phyloP scores from a whole-genome alignment of 495 filamentous ascomycete species.

The Annulohypoxylon nitens region DNA sequence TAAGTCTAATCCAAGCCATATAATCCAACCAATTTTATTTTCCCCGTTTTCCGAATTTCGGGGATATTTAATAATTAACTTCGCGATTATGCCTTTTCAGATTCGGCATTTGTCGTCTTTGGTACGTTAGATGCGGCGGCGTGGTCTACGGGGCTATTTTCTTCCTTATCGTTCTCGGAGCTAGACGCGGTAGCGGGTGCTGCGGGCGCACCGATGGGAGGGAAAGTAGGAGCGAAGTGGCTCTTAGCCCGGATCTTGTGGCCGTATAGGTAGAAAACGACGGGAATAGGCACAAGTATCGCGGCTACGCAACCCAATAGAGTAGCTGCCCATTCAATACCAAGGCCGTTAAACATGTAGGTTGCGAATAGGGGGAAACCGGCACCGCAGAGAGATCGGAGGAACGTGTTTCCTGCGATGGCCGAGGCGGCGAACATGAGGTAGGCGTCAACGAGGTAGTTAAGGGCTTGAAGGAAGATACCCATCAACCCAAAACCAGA shows the following conservation, averaged over 20 bases:
- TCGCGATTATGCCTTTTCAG: constrained; percentile 36
- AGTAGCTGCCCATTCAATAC: constrained; percentile 82
- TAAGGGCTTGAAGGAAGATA: constrained; percentile 87
- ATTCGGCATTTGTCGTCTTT: constrained; percentile 32
- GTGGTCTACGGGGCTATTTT: constrained; percentile 33
- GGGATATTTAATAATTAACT: background rate
- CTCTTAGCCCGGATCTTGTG: constrained; percentile 73
- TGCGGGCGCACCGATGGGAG: constrained; percentile 30
- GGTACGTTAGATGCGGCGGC: constrained; percentile 48
- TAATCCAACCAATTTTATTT: constrained; percentile 12
- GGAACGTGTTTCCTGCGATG: constrained; percentile 90
- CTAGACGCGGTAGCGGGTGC: constrained; percentile 31
- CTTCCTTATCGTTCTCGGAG: constrained; percentile 43
- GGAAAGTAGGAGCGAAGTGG: constrained; percentile 72
- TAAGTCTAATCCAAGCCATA: constrained; percentile 29
- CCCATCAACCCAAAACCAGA: constrained; percentile 74
- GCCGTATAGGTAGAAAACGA: constrained; percentile 75
- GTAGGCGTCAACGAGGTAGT: constrained; percentile 90
- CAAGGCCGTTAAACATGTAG: constrained; percentile 84
- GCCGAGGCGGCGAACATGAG: constrained; percentile 91
- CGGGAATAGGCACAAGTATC: constrained; percentile 78
- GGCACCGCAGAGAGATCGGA: constrained; percentile 81
- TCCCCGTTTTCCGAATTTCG: background rate
- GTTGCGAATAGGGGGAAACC: constrained; percentile 85
- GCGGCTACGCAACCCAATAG: constrained; percentile 80